These are phyloP conservation scores for Boletus edulis DNA, from an alignment of 768 basidiomycete genomes.

Conservation along the genomic window DNA sequence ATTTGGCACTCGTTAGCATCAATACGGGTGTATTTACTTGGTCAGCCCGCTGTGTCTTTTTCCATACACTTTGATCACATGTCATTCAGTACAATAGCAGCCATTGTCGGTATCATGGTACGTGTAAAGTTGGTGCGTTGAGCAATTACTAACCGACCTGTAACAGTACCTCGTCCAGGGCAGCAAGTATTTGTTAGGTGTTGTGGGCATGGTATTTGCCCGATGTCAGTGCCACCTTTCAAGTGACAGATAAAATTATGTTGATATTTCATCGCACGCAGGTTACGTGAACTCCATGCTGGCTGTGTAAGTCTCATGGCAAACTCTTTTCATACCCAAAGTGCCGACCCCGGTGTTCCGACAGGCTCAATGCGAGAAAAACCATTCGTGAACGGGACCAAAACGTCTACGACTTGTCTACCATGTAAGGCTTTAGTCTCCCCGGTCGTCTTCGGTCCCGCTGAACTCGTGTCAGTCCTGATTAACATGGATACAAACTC, in stretches of 20 bases:
- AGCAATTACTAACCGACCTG: background rate
- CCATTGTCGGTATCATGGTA: constrained; percentile 3
- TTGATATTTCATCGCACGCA: background rate
- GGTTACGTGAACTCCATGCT: constrained; percentile 18
- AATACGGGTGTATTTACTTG: constrained; percentile 13
- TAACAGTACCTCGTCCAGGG: constrained; percentile 4
- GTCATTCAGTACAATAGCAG: background rate
- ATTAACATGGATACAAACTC: too few species aligned
- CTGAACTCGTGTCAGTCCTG: too few species aligned
- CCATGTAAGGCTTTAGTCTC: background rate
- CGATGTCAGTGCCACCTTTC: constrained; percentile 1
- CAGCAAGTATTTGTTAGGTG: background rate
- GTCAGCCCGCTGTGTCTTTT: background rate
- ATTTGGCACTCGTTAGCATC: constrained; percentile 13
- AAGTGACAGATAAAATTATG: background rate
- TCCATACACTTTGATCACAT: background rate
- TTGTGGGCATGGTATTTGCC: background rate
- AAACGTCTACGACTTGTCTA: background rate
- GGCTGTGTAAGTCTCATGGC: constrained; percentile 5
- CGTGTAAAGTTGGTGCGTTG: background rate
- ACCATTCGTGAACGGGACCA: constrained; percentile 4
- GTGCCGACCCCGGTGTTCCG: background rate
- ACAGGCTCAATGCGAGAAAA: constrained; percentile 12
- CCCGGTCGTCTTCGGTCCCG: too few species aligned
- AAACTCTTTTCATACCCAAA: background rate